A percentile compares a stretch with the other conserved stretches of the same genome.
Conservation (phyloP, 768 basidiomycete genomes). For the Amanita brunnescens region DNA sequence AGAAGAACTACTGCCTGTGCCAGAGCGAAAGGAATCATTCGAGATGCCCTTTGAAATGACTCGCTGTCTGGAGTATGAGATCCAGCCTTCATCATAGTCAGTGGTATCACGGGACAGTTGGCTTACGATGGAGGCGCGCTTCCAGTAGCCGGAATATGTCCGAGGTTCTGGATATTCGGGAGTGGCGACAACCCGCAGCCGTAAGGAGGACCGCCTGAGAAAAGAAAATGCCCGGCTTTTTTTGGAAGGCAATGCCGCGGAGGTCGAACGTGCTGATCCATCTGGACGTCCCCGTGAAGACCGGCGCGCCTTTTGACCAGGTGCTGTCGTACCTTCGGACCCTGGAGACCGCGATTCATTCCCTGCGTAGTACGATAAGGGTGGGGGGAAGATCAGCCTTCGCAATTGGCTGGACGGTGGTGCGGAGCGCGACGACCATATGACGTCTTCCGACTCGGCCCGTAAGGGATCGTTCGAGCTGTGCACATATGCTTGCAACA, state of each 20-base stretch:
- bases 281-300: not conserved
- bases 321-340: slow-evolving; percentile 14
- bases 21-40: slow-evolving; percentile 1
- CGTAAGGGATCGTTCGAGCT: slow-evolving; percentile 42
- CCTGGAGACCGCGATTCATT: not conserved
- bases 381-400: slow-evolving; percentile 69
- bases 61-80: not conserved
- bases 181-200: too few relatives aligned
- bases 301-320: slow-evolving; percentile 6
- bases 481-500: slow-evolving; percentile 66
- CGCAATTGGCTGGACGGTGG: slow-evolving; percentile 26
- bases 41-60: not conserved
- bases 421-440: slow-evolving; percentile 21
- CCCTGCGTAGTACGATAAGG: slow-evolving; percentile 45
- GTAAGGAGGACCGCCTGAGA: slow-evolving; percentile 12
- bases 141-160: not conserved
- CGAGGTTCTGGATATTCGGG: not conserved
- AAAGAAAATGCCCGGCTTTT: slow-evolving; percentile 20
- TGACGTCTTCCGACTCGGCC: slow-evolving; percentile 35
- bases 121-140: not conserved
- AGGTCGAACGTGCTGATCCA: slow-evolving; percentile 7
- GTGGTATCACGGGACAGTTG: not conserved
- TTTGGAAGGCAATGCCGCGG: slow-evolving; percentile 7
- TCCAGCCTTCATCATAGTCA: not conserved
- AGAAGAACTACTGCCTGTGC: slow-evolving; percentile 12